These are phyloP conservation scores for Neophaeococcomyces aloes DNA, from an alignment of 2,329 filamentous ascomycete species.

Conservation along the genomic window DNA sequence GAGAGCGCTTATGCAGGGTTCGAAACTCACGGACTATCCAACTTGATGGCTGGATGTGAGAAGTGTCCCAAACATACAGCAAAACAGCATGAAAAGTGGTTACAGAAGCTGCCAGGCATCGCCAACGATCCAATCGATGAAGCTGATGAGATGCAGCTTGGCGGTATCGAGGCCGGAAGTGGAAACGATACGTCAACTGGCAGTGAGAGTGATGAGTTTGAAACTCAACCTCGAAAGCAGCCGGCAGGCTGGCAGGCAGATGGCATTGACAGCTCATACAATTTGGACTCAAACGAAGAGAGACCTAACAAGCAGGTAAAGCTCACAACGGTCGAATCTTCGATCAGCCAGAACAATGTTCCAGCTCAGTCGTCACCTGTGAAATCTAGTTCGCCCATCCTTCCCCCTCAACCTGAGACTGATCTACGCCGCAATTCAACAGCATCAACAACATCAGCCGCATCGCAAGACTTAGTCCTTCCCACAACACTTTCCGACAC, in stretches of 20 bases:
- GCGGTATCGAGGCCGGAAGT: no score
- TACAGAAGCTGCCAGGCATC: background rate
- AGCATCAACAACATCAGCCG: conserved; percentile 20
- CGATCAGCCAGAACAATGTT: background rate
- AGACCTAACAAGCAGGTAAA: no score
- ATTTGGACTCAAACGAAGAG: no score
- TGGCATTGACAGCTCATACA: no score
- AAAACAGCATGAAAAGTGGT: conserved; percentile 5
- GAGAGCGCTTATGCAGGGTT: conserved; percentile 13
- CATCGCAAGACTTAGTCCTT: background rate
- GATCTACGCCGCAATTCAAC: conserved; percentile 26
- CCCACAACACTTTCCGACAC: background rate
- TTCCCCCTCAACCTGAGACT: conserved; percentile 7
- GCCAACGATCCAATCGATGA: conserved; percentile 1
- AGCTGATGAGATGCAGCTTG: background rate
- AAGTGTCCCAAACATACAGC: conserved; percentile 16
- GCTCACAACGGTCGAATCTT: background rate
- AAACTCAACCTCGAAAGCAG: no score
- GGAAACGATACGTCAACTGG: no score
- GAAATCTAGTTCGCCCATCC: background rate
- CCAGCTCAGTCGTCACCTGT: background rate
- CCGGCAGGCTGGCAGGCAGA: no score
- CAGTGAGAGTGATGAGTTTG: no score
- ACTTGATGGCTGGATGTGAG: conserved; percentile 16
- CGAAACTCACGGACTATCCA: conserved; percentile 1